A percentile compares a stretch with the other conserved stretches of the same genome.
Evolutionary conservation across 768 basidiomycete species (phyloP).

Genomic region (Brasilioporus rufonigricans): DNA sequence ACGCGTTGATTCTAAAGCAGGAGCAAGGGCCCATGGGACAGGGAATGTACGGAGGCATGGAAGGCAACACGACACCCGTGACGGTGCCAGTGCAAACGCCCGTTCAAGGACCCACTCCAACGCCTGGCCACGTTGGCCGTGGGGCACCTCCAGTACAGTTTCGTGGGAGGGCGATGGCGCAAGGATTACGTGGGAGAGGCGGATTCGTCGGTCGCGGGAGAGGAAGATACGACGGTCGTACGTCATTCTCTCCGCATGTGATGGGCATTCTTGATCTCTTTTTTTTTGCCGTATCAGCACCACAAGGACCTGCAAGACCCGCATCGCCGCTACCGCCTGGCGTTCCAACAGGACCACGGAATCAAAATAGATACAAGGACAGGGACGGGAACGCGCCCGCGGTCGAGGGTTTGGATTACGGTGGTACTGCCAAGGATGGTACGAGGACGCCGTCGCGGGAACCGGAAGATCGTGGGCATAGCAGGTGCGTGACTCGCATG

Average conservation of each 20-base stretch:
- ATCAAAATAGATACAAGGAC: constrained; percentile 90
- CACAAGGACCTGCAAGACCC: constrained; percentile 63
- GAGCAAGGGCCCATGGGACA: constrained; percentile 63
- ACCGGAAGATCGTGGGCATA: constrained; percentile 62
- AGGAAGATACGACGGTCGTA: constrained; percentile 39
- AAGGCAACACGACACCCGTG: constrained; percentile 48
- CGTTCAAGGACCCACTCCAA: constrained; percentile 30
- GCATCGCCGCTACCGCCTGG: constrained; percentile 84
- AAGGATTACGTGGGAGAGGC: constrained; percentile 44
- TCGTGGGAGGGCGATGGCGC: constrained; percentile 44
- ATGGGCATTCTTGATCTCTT: background rate
- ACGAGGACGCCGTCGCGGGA: constrained; percentile 61
- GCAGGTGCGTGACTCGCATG: constrained; percentile 43
- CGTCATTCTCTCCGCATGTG: constrained; percentile 19
- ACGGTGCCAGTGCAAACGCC: constrained; percentile 39
- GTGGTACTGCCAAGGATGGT: constrained; percentile 52
- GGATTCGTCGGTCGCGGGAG: constrained; percentile 39
- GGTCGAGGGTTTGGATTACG: constrained; percentile 88
- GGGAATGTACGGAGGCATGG: constrained; percentile 69
- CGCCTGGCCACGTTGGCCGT: constrained; percentile 29
- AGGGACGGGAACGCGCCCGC: constrained; percentile 81
- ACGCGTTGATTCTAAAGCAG: constrained; percentile 36
- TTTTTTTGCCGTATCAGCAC: constrained; percentile 26
- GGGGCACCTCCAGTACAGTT: constrained; percentile 39
- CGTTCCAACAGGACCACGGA: constrained; percentile 84